Conservation (phyloP, 495 filamentous ascomycete genomes). For the Penicillium canariense region DNA sequence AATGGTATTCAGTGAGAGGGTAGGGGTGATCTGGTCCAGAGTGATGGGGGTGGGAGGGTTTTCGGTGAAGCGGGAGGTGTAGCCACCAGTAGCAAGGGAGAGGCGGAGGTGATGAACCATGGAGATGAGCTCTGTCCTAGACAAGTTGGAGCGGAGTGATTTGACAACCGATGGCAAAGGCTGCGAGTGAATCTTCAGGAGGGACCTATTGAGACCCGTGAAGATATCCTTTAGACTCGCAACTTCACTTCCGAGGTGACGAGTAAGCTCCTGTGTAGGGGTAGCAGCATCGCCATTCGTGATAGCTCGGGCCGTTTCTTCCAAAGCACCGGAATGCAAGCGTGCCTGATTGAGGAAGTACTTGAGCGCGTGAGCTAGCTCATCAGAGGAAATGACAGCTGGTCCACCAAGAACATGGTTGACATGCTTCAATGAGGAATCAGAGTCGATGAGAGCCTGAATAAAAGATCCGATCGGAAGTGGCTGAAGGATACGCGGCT, state of each 20-base stretch:
- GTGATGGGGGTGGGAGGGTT: slow-evolving; percentile 46
- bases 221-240: slow-evolving; percentile 36
- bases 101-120: slow-evolving; percentile 72
- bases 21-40: slow-evolving; percentile 49
- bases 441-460: slow-evolving; percentile 55
- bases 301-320: slow-evolving; percentile 32
- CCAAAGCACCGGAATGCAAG: slow-evolving; percentile 30
- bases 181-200: slow-evolving; percentile 65
- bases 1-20: slow-evolving; percentile 51
- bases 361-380: slow-evolving; percentile 43
- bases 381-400: slow-evolving; percentile 40
- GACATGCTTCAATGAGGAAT: slow-evolving; percentile 59
- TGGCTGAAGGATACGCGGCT: slow-evolving; percentile 40
- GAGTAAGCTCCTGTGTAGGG: slow-evolving; percentile 21
- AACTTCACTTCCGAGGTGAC: slow-evolving; percentile 26
- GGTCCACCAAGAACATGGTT: slow-evolving; percentile 50
- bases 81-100: slow-evolving; percentile 53
- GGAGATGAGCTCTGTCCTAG: slow-evolving; percentile 63
- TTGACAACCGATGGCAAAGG: slow-evolving; percentile 54
- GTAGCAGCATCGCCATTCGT: slow-evolving; percentile 30
- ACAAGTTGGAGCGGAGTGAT: slow-evolving; percentile 63
- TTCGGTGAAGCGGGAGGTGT: slow-evolving; percentile 44
- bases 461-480: slow-evolving; percentile 58
- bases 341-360: slow-evolving; percentile 40
- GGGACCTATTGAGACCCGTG: slow-evolving; percentile 41